Evolutionary conservation across 805 yeast genomes (phyloP).

Genomic region (Maudiozyma saulgeensis): DNA sequence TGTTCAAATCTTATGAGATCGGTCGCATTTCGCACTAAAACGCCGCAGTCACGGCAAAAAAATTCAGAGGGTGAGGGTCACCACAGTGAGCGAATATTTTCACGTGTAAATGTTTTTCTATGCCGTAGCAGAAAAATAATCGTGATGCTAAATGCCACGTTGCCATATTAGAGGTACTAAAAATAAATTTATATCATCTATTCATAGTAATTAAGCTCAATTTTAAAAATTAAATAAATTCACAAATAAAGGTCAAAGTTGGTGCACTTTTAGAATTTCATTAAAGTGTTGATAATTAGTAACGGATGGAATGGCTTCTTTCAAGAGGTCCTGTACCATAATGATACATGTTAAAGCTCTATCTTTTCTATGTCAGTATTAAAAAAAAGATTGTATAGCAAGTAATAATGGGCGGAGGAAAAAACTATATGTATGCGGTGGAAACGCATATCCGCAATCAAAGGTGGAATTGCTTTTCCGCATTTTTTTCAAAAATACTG

Average conservation of each 20-base stretch:
- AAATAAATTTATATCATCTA: neutral
- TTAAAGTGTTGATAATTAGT: neutral
- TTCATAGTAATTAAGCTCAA: neutral
- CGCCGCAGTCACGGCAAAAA: neutral
- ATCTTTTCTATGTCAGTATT: neutral
- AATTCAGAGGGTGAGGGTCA: neutral
- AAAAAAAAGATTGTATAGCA: neutral
- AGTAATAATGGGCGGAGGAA: neutral
- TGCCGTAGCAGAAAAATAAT: neutral
- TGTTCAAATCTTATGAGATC: neutral
- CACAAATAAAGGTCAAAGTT: neutral
- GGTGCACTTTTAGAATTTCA: neutral
- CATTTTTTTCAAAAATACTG: neutral
- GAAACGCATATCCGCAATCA: neutral
- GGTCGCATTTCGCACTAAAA: neutral
- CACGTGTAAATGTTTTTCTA: neutral
- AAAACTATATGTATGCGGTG: neutral
- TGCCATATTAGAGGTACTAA: neutral
- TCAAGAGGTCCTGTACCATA: neutral
- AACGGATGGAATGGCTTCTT: neutral
- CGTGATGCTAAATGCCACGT: neutral
- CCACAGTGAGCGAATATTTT: conserved; percentile 2
- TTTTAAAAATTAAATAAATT: neutral
- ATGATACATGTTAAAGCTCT: too few relatives aligned
- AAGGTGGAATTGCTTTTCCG: neutral